Evolutionary conservation across 2,329 filamentous ascomycete genomes (phyloP), one percentile per base, ranked within the genome.

Genomic region (Hymenoscyphus linearis): DNA sequence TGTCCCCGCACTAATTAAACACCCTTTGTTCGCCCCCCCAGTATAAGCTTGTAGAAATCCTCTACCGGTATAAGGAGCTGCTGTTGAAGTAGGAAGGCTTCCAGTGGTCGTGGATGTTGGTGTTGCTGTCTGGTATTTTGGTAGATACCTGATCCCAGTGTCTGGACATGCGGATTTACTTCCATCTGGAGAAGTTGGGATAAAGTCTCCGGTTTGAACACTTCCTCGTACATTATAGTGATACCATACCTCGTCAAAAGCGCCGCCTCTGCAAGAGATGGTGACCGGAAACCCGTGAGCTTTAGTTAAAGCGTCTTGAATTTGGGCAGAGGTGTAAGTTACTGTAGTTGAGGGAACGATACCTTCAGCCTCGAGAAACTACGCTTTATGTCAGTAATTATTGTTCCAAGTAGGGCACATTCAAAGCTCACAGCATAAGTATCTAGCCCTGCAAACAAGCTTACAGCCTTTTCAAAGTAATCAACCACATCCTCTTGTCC

Each of bases 381-480:
- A 27, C 47, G 26, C 13, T 12, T 44, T 57, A n/a, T 52, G 16
- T 59, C 34, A 10, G 78, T 79, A 1, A 79, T 74, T 18, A 90
- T 12, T 80, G 73, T 79, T 81, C 70, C 79, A n/a, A 47, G n/a
- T 10, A 25, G 18, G 27, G 36, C 22, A 14, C 9, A 44, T 31
- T 54, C 25, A 27, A 47, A 22, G 31, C 50, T 54, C 47, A 44
- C 50, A 14, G 18, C 54, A 47, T 62, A 65, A n/a, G 52, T 65
- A 55, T 65, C 61, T 16, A 63, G 36, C 2, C 44, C 47, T 72
- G 87, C 83, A 78, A 88, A 91, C 1, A 90, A 70, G 14, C 79
- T 77, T 2, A 89, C 85, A 1, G 85, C 79, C 58, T 79, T 82
- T 68, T 85, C 77, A 74, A 90, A 90, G 75, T 83, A 91, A 70